Base-by-base conservation (phyloP, 352 stramenopile genomes). In the Globisporangium mamillatum region DNA sequence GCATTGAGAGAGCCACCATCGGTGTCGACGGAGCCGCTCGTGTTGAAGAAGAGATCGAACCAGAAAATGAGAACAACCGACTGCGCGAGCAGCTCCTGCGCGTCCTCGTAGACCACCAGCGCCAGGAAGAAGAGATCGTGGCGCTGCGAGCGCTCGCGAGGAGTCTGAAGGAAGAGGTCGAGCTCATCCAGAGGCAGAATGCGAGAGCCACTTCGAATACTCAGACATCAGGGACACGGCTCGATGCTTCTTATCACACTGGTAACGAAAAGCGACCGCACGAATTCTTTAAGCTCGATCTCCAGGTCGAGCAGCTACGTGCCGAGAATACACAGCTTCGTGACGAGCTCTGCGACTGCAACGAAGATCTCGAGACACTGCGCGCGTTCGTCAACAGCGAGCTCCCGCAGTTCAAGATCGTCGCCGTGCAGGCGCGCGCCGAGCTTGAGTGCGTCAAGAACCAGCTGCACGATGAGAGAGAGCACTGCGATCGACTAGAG, bases 41-140 rank as follows among this genome's bases (percentile, higher is more conserved):
- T 20, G 55, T 16, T 6, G 20, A 63, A 9, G 32, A 53, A n/a
- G 60, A 50, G 3, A 4, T 24, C 12, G 52, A 9, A 18, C 18
- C 46, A 10, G 61, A 60, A 7, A 59, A 20, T 6, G 61, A 68
- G 54, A 54, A 78, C 32, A 68, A 68, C 32, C 71, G 71, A 1
- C 70, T 91, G 53, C 79, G 82, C n/a, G 73, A 75, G 32, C 74
- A 88, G 46, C 60, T 91, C 6, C 71, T 88, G 63, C 72, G 73
- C 29, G 75, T 82, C 7, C 59, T 89, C 25, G 50, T 68, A 0
- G 73, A 87, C 48, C 76, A 85, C n/a, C 67, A 82, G 48, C 74
- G 76, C 25, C 81, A 89, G 68, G 72, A 80, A 54, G 81, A 91
- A 27, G 82, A 89, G 65, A 82, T 91, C 46, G 76, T 88, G 6